A percentile compares a stretch with the other conserved stretches of the same genome.
phyloP scores from a whole-genome alignment of 2,329 filamentous ascomycete genomes.

The Talaromyces islandicus region DNA sequence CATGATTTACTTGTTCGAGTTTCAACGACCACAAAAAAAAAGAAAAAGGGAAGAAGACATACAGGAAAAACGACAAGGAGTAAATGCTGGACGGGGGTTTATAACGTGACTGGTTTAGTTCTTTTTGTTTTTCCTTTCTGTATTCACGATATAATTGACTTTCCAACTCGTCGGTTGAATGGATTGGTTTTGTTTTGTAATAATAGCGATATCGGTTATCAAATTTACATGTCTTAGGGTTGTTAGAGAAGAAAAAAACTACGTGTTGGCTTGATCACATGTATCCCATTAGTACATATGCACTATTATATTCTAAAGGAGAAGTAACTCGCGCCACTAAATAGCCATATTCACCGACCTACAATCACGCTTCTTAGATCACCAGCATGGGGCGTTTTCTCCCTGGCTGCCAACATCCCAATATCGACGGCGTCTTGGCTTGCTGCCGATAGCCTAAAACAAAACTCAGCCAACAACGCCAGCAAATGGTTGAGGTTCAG shows the following conservation, averaged over 20 bases:
- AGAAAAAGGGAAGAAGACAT: background rate
- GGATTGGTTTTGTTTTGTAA: background rate
- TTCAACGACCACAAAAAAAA: background rate
- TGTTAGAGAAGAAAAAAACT: too few species aligned
- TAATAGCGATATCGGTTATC: background rate
- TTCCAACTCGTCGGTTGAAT: background rate
- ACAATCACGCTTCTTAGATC: too few species aligned
- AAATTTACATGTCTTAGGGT: background rate
- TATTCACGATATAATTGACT: background rate
- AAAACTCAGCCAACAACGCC: too few species aligned
- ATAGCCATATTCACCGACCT: too few species aligned
- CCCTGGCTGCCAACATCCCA: background rate
- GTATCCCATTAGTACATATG: too few species aligned
- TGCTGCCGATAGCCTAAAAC: too few species aligned
- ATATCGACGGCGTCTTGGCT: background rate
- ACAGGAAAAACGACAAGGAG: background rate
- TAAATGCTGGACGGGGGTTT: background rate
- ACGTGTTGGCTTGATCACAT: too few species aligned
- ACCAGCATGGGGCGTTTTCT: too few species aligned
- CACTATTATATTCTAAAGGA: too few species aligned
- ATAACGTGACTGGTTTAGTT: background rate
- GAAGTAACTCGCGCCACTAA: too few species aligned
- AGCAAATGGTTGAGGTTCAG: too few species aligned
- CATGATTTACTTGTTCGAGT: slow-evolving; percentile 34
- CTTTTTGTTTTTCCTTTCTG: background rate